Percentiles rank a stretch among this genome's conserved stretches.
Conservation (phyloP, 1,284 basidiomycete species). For the Sanghuangporus sanghuang region DNA sequence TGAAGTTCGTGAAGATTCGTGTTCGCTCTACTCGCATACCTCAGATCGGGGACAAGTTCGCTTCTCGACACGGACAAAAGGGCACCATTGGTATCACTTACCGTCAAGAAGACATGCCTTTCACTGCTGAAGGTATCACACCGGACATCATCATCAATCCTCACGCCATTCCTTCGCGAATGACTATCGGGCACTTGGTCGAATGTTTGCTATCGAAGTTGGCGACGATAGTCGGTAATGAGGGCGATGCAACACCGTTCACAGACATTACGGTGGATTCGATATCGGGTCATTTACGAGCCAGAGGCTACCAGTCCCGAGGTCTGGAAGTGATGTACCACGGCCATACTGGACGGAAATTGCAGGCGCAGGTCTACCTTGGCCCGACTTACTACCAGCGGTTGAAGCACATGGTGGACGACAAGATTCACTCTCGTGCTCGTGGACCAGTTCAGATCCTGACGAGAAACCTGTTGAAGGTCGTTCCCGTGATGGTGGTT, state of each 20-base stretch:
- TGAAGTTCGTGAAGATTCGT: constrained; percentile 98
- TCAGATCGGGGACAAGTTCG: constrained; percentile 99
- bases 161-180: constrained; percentile 98
- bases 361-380: constrained; percentile 97
- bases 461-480: constrained; percentile 98
- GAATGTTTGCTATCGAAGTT: constrained; percentile 98
- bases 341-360: constrained; percentile 94
- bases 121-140: constrained; percentile 93
- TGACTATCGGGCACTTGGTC: constrained; percentile 99
- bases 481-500: constrained; percentile 95
- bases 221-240: constrained; percentile 92
- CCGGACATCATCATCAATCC: constrained; percentile 99
- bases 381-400: constrained; percentile 99
- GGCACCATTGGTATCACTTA: constrained; percentile 99
- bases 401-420: constrained; percentile 99
- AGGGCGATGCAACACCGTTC: constrained; percentile 98
- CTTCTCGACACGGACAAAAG: constrained; percentile 99
- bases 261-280: constrained; percentile 97
- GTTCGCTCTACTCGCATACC: constrained; percentile 94
- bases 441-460: constrained; percentile 97
- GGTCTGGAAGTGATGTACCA: constrained; percentile 99
- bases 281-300: constrained; percentile 77
- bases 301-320: constrained; percentile 92
- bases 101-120: constrained; percentile 99
- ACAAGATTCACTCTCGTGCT: constrained; percentile 98